These are phyloP conservation scores for Anthracocystis walkeri DNA, from an alignment of 1,284 basidiomycete genomes.

Conservation along the genomic window DNA sequence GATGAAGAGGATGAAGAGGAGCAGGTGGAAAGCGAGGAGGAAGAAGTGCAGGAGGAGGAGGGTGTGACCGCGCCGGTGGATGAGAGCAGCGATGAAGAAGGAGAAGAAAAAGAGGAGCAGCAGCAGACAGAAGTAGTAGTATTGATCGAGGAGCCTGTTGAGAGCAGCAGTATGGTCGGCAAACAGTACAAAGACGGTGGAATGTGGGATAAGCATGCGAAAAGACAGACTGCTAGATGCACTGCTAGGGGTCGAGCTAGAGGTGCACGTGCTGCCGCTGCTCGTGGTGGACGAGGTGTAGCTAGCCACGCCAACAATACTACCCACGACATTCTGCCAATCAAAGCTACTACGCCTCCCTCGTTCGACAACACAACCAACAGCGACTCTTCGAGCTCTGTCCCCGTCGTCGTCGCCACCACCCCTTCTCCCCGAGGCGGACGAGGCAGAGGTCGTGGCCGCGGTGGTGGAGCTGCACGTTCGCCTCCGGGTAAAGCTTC, in stretches of 20 bases:
- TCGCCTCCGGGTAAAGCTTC: constrained; percentile 7
- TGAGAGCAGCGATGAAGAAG: neutral
- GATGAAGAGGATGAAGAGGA: constrained; percentile 1
- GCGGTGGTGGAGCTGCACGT: neutral
- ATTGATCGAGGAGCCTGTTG: neutral
- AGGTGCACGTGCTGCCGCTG: constrained; percentile 1
- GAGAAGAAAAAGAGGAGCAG: neutral
- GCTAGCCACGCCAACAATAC: neutral
- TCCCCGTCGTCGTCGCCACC: neutral
- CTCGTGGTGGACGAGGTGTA: neutral
- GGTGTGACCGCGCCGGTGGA: neutral
- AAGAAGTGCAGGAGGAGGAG: neutral
- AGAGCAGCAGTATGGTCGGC: neutral
- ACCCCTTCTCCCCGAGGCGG: neutral
- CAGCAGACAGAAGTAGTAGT: neutral
- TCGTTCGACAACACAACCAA: neutral
- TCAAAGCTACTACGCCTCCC: neutral
- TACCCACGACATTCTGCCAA: neutral
- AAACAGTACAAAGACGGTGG: neutral
- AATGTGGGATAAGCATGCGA: neutral
- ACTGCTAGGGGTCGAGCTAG: constrained; percentile 11
- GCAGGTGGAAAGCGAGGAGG: constrained; percentile 1
- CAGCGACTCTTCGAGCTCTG: too few species aligned
- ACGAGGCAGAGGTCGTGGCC: neutral
- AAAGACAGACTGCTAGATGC: constrained; percentile 6